Evolutionary conservation across 129 eudicot genomes (phyloP), one percentile per base, ranked within the genome.

Genomic region (Glebionis coronaria): DNA sequence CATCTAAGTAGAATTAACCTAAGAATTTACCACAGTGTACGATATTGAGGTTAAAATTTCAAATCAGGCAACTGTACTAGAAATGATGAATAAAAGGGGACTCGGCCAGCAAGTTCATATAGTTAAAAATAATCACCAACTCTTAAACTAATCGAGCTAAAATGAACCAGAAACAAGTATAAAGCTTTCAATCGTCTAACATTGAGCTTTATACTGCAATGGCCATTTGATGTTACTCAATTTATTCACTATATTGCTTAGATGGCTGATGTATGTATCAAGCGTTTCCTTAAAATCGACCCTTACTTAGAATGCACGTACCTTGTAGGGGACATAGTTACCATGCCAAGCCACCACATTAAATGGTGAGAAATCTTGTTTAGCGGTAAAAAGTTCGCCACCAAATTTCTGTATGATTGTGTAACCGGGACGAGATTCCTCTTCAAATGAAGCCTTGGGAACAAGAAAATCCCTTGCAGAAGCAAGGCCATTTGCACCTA

Each of bases 271-370:
- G 64, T 49, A 11, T 46, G 15, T 9, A 27, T 6, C 3, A 1
- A 3, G 3, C 12, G 21, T 45, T 9, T 46, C 15, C 21, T 8
- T 49, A 28, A 21, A 40, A 40, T 63, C 28, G 64, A 56, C 3
- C 29, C 29, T 19, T 23, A 42, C 21, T 21, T 45, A 25, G 18
- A 5, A n/a, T 28, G 35, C 38, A 28, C 68, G 15, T 75, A 87
- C 99, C 99, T 94, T 94, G 57, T 86, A 94, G 13, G 99, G 99
- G 13, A 72, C 97, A 84, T 94, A 94, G 53, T 94, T 94, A 18
- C 99, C 99, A 78, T 94, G 99, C 99, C 99, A 94, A 20, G 99
- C 99, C 42, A 84, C 99, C 63, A 89, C 99, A 68, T 94, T 94
- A 73, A 94, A 94, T 6, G 99, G 97, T 54, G 99, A 94, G 74